Conservation (phyloP, 306 rosid genomes). For the Inga laurina region DNA sequence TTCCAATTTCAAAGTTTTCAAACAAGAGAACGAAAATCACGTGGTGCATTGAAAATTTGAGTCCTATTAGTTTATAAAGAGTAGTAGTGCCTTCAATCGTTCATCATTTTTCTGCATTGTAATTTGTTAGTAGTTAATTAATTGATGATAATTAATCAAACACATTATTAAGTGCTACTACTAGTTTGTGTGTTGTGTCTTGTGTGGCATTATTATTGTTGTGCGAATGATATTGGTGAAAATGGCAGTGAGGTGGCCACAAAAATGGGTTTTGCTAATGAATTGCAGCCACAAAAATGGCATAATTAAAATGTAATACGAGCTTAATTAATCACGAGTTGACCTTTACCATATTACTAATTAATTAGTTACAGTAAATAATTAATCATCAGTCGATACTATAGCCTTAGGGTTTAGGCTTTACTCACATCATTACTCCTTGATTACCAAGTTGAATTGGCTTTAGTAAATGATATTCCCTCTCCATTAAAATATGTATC, state of each 20-base stretch:
- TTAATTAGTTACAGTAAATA: slow-evolving; percentile 11
- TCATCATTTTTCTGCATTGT: neutral
- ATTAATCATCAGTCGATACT: neutral
- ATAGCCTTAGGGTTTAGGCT: neutral
- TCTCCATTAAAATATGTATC: neutral
- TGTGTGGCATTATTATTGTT: neutral
- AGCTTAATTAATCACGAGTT: slow-evolving; percentile 3
- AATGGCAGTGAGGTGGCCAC: slow-evolving; percentile 43
- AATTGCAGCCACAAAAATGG: slow-evolving; percentile 28
- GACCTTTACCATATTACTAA: slow-evolving; percentile 21
- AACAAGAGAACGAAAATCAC: slow-evolving; percentile 35
- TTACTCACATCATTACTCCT: neutral
- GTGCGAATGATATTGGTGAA: neutral
- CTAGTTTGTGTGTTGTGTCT: neutral
- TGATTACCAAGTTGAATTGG: slow-evolving; percentile 32
- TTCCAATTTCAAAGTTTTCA: neutral
- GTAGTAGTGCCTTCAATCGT: neutral
- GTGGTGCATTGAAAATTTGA: slow-evolving; percentile 34
- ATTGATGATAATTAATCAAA: neutral
- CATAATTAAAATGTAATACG: neutral
- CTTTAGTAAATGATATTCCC: neutral
- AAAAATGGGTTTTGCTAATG: slow-evolving; percentile 15
- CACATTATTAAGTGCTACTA: neutral
- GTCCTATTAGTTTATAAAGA: neutral
- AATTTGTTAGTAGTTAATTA: slow-evolving; percentile 25